phyloP scores from a whole-genome alignment of 2,329 filamentous ascomycete genomes.

The Arthrobotrys entomopaga region DNA sequence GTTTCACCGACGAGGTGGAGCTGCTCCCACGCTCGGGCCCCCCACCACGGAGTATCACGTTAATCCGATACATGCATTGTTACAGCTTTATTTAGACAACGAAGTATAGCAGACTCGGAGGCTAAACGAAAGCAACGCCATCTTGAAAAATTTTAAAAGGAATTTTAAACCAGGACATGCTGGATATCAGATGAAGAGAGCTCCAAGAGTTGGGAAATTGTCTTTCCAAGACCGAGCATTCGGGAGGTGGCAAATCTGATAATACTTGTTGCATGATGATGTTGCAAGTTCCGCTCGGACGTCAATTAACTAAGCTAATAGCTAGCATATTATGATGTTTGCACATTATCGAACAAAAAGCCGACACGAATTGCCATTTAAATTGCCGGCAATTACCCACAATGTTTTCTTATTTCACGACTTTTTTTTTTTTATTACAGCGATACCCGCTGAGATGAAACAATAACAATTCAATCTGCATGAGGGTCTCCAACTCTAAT shows the following conservation, averaged over 20 bases:
- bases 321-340: too few relatives aligned
- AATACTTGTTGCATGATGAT: neutral
- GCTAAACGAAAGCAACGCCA: too few relatives aligned
- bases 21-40: constrained; percentile 41
- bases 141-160: too few relatives aligned
- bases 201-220: constrained; percentile 18
- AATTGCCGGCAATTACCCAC: constrained; percentile 1
- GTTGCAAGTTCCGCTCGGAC: too few relatives aligned
- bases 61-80: constrained; percentile 50
- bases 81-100: constrained; percentile 38
- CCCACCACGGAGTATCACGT: constrained; percentile 14
- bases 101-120: too few relatives aligned
- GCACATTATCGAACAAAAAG: neutral
- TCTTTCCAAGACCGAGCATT: constrained; percentile 12
- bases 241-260: constrained; percentile 35
- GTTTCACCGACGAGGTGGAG: constrained; percentile 47
- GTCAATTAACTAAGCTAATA: too few relatives aligned
- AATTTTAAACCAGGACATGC: too few relatives aligned
- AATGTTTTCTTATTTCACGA: constrained; percentile 1
- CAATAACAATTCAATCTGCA: neutral
- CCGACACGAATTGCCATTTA: neutral
- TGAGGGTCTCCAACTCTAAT: neutral
- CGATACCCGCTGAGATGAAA: neutral
- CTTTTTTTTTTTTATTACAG: too few relatives aligned
- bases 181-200: constrained; percentile 38